Conservation (phyloP, 208 protist species). For the Trypanosoma rangeli region DNA sequence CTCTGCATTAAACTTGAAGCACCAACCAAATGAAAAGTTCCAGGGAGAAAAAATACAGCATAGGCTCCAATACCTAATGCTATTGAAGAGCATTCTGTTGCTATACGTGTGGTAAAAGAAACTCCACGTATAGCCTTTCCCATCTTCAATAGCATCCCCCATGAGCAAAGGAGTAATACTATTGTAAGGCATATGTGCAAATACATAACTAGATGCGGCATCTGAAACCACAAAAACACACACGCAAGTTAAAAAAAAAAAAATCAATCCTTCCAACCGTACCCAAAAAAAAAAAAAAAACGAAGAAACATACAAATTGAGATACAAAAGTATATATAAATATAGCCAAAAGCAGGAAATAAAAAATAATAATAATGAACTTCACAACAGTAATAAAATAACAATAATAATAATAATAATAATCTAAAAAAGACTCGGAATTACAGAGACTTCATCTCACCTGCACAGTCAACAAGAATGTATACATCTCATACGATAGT, state of each 20-base stretch:
- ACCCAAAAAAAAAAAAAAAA: neutral
- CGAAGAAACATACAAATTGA: neutral
- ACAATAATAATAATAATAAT: neutral
- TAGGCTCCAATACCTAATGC: conserved; percentile 15
- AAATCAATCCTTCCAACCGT: neutral
- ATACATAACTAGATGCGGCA: neutral
- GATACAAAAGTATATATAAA: too few relatives aligned
- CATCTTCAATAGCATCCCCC: conserved; percentile 15
- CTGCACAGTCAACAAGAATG: neutral
- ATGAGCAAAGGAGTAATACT: conserved; percentile 14
- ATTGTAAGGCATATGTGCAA: neutral
- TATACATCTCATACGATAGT: neutral
- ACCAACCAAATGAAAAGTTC: neutral
- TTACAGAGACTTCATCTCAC: neutral
- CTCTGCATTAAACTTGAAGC: neutral
- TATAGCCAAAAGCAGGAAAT: neutral
- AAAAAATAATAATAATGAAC: neutral
- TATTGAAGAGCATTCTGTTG: conserved; percentile 9
- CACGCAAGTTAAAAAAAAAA: neutral
- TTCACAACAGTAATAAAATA: neutral
- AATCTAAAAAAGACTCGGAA: neutral
- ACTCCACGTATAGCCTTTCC: neutral
- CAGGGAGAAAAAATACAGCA: conserved; percentile 11
- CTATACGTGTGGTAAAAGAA: neutral
- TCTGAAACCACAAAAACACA: neutral